A percentile compares a stretch with the other conserved stretches of the same genome.
phyloP scores from a whole-genome alignment of 2,329 filamentous ascomycete species.

The Fusarium succisae region DNA sequence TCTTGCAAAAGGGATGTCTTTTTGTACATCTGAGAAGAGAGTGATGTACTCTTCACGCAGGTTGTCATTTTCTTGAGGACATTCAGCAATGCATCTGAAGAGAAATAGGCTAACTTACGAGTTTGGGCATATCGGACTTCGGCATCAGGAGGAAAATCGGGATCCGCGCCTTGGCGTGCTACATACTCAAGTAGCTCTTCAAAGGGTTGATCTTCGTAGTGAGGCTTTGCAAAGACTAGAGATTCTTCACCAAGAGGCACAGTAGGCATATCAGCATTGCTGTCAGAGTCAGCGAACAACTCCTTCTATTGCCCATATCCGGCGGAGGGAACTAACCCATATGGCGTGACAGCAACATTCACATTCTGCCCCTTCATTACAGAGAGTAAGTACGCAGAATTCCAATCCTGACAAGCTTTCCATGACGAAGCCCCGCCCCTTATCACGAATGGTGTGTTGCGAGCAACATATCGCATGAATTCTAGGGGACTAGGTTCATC shows the following conservation, averaged over 20 bases:
- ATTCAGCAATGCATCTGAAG: not conserved
- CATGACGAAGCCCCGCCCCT: conserved; percentile 70
- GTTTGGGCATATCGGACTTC: conserved; percentile 80
- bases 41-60: conserved; percentile 75
- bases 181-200: conserved; percentile 69
- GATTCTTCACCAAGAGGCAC: conserved; percentile 40
- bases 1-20: conserved; percentile 74
- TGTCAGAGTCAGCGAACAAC: conserved; percentile 19
- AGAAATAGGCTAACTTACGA: conserved; percentile 56
- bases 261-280: conserved; percentile 52
- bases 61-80: conserved; percentile 76
- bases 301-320: not conserved
- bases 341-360: conserved; percentile 81
- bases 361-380: conserved; percentile 66
- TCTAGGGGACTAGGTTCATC: conserved; percentile 77
- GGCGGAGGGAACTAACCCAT: conserved; percentile 62
- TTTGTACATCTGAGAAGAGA: conserved; percentile 71
- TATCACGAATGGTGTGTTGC: conserved; percentile 79
- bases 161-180: conserved; percentile 62
- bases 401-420: conserved; percentile 72
- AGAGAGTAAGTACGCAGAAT: conserved; percentile 64
- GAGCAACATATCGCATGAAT: conserved; percentile 80
- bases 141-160: conserved; percentile 39
- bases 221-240: conserved; percentile 74
- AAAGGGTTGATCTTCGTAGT: conserved; percentile 73